Percentiles rank a stretch among this genome's conserved stretches.
Conservation (phyloP, 495 filamentous ascomycete genomes). For the Xylaria grammica region DNA sequence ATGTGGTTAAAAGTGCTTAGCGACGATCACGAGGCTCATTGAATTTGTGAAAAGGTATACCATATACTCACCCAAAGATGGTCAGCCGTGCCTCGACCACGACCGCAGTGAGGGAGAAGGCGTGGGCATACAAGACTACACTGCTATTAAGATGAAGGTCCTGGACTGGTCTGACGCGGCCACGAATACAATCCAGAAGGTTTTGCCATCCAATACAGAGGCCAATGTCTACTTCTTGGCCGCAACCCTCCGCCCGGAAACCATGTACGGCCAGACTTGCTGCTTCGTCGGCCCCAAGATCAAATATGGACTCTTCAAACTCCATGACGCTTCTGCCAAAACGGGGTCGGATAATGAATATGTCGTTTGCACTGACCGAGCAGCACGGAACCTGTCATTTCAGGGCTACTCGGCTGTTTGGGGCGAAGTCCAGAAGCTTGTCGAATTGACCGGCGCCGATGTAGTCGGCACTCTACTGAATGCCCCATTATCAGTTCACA, state of each 20-base stretch:
- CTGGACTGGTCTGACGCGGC: slow-evolving; percentile 82
- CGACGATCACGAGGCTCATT: no score
- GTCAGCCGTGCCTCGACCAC: slow-evolving; percentile 97
- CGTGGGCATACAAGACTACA: slow-evolving; percentile 89
- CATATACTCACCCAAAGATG: slow-evolving; percentile 94
- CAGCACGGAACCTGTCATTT: slow-evolving; percentile 95
- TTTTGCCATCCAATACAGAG: slow-evolving; percentile 81
- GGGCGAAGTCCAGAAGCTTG: slow-evolving; percentile 75
- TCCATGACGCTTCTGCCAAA: slow-evolving; percentile 77
- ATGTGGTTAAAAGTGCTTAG: no score
- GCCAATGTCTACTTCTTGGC: slow-evolving; percentile 89
- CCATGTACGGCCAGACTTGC: slow-evolving; percentile 97
- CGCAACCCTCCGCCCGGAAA: slow-evolving; percentile 92
- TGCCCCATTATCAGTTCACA: slow-evolving; percentile 89
- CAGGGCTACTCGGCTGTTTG: slow-evolving; percentile 81
- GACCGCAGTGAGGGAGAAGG: slow-evolving; percentile 92
- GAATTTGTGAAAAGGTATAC: slow-evolving; percentile 94
- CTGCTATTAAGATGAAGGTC: slow-evolving; percentile 85
- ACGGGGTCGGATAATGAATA: slow-evolving; percentile 65
- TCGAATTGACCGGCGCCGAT: slow-evolving; percentile 74
- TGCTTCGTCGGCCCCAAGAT: slow-evolving; percentile 94
- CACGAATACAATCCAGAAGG: slow-evolving; percentile 69
- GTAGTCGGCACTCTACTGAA: slow-evolving; percentile 85
- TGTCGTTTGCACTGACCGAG: slow-evolving; percentile 82
- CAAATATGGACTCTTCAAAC: slow-evolving; percentile 89